Percentiles rank a stretch among this genome's conserved stretches.
phyloP scores from a whole-genome alignment of 768 basidiomycete genomes.

The Boletus sp. region DNA sequence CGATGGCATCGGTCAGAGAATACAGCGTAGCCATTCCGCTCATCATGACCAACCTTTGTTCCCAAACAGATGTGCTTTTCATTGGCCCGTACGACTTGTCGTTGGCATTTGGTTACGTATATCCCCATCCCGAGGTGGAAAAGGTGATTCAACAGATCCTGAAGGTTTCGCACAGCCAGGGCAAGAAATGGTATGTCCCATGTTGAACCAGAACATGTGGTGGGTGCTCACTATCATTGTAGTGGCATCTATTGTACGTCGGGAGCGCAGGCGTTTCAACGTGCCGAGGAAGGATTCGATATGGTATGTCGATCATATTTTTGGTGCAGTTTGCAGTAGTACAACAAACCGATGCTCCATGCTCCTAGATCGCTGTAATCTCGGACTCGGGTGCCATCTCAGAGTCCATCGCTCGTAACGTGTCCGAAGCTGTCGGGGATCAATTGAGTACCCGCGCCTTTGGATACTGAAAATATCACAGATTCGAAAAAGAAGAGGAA shows the following conservation, averaged over 20 bases:
- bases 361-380: constrained; percentile 45
- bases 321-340: not conserved
- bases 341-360: not conserved
- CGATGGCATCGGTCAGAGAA: constrained; percentile 53
- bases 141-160: constrained; percentile 53
- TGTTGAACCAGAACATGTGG: not conserved
- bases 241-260: constrained; percentile 50
- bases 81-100: constrained; percentile 72
- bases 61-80: constrained; percentile 45
- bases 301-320: constrained; percentile 35
- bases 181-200: constrained; percentile 61
- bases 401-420: constrained; percentile 27
- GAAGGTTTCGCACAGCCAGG: constrained; percentile 44
- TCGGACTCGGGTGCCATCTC: constrained; percentile 44
- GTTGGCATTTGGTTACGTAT: constrained; percentile 54
- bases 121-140: constrained; percentile 64
- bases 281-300: constrained; percentile 51
- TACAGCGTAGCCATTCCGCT: not conserved
- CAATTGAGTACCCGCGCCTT: too few species aligned
- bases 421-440: constrained; percentile 23
- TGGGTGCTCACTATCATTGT: not conserved
- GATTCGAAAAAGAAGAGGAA: too few species aligned
- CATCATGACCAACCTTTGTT: not conserved
- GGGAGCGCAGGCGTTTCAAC: constrained; percentile 41
- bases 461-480: too few species aligned